Base-by-base conservation (phyloP, 768 basidiomycete species). In the Cyclocybe cylindracea region DNA sequence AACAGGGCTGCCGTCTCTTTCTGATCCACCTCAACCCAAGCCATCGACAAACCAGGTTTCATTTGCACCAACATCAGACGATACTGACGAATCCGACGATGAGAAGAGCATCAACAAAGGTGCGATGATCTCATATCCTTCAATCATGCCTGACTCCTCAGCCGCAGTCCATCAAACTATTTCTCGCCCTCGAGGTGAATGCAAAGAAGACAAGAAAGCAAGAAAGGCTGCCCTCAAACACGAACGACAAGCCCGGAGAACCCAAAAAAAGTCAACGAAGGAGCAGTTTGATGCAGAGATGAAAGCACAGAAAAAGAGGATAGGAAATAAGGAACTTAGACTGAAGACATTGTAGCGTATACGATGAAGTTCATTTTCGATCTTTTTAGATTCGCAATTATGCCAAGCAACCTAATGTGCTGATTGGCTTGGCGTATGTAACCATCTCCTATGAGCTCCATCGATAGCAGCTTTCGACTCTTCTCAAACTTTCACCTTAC, bases 141-240 rank as follows among this genome's bases (percentile, higher is more conserved):
- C 33, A 10, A 13, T 34, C 8, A 29, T 32, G 19, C 14, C 43
- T 54, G 16, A 46, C 31, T 54, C 46, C 35, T 32, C 51, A 37
- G 54, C 69, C 9, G 57, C 59, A 55, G 50, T 56, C 42, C 65
- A 67, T 57, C 73, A 76, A 50, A 91, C 90, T 1, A 66, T 91
- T 50, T 72, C 80, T 8, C 82, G 97, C 33, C 74, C 86, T 0
- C 86, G 87, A 48, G 77, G 85, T 54, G 97, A 99, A 69, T 79
- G 84, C 0, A 78, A 78, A 54, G 89, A 89, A 54, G 87, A 82
- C 44, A 93, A 86, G 66, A 88, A 78, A 60, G 77, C 78, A 0
- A 78, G 90, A 29, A 93, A 93, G 65, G 74, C 79, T 19, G 84
- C 81, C 2, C 78, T 86, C 5, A 93, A 89, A 63, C 74, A 70